A percentile compares a stretch with the other conserved stretches of the same genome.
phyloP scores from a whole-genome alignment of 2,329 filamentous ascomycete genomes.

The Scedosporium minutisporum region DNA sequence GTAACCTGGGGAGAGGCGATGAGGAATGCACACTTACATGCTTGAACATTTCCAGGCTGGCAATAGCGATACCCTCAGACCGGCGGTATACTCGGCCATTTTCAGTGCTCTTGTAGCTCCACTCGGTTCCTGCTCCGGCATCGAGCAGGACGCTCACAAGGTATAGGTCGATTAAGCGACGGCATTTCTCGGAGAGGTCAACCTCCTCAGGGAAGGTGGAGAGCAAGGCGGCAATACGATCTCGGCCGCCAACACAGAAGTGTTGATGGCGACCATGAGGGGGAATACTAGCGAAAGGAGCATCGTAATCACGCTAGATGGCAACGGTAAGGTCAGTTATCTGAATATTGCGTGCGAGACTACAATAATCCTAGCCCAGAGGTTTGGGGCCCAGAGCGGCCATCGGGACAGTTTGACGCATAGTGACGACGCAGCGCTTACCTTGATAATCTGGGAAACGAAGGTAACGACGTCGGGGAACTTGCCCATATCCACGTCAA shows the following conservation, averaged over 20 bases:
- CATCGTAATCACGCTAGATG: conserved; percentile 42
- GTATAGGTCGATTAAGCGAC: conserved; percentile 69
- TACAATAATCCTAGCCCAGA: no score
- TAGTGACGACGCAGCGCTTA: conserved; percentile 28
- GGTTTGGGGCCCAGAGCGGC: neutral
- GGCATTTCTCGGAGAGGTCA: conserved; percentile 64
- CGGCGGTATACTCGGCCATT: conserved; percentile 74
- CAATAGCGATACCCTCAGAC: conserved; percentile 78
- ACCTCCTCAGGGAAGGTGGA: conserved; percentile 58
- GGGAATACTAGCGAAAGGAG: conserved; percentile 57
- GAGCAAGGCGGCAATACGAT: conserved; percentile 62
- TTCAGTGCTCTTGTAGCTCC: conserved; percentile 88
- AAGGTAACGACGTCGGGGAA: conserved; percentile 77
- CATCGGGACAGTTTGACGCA: neutral
- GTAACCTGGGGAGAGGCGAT: neutral
- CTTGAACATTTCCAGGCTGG: conserved; percentile 85
- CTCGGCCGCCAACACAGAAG: conserved; percentile 69
- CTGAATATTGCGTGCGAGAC: neutral
- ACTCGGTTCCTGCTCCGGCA: conserved; percentile 79
- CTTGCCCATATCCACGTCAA: conserved; percentile 78
- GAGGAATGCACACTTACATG: conserved; percentile 28
- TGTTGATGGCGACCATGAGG: conserved; percentile 82
- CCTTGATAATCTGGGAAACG: conserved; percentile 91
- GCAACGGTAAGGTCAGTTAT: neutral
- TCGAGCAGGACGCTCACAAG: conserved; percentile 73